Evolutionary conservation across 2,329 filamentous ascomycete genomes (phyloP).

Genomic region (Ploettnerulaceae sp.): DNA sequence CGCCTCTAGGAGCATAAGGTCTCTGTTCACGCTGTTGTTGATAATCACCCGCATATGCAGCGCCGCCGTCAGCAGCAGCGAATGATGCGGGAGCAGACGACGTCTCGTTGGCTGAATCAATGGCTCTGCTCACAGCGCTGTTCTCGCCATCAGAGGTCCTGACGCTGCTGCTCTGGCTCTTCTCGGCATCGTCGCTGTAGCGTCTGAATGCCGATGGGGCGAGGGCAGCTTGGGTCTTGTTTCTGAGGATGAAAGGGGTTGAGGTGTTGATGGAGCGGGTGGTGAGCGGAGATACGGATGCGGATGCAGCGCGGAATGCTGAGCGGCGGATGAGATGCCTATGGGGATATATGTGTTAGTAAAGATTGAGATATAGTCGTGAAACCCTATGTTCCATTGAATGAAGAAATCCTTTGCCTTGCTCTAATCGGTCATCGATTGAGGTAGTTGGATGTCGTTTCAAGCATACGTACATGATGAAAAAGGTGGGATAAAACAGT

Average conservation of each 20-base stretch:
- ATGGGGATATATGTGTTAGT: conserved; percentile 9
- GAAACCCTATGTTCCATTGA: no score
- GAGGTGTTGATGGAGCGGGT: conserved; percentile 38
- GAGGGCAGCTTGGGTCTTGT: conserved; percentile 35
- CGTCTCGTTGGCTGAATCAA: conserved; percentile 22
- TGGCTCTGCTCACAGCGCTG: conserved; percentile 22
- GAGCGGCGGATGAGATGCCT: conserved; percentile 47
- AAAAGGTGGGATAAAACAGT: no score
- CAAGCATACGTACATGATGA: no score
- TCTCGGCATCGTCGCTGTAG: conserved; percentile 40
- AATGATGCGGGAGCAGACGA: conserved; percentile 10
- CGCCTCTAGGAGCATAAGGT: not conserved
- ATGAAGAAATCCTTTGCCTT: no score
- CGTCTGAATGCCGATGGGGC: conserved; percentile 39
- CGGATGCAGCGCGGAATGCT: conserved; percentile 49
- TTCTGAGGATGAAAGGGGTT: conserved; percentile 33
- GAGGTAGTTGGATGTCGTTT: no score
- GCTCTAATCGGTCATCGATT: no score
- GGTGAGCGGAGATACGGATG: conserved; percentile 40
- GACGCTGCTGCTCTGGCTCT: conserved; percentile 15
- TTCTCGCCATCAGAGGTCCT: conserved; percentile 26
- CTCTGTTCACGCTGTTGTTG: conserved; percentile 3
- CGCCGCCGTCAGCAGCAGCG: conserved; percentile 16
- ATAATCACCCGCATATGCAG: conserved; percentile 9
- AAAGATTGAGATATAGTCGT: no score